phyloP scores from a whole-genome alignment of 345 rosid species.

The Eucalyptus tenuipes region DNA sequence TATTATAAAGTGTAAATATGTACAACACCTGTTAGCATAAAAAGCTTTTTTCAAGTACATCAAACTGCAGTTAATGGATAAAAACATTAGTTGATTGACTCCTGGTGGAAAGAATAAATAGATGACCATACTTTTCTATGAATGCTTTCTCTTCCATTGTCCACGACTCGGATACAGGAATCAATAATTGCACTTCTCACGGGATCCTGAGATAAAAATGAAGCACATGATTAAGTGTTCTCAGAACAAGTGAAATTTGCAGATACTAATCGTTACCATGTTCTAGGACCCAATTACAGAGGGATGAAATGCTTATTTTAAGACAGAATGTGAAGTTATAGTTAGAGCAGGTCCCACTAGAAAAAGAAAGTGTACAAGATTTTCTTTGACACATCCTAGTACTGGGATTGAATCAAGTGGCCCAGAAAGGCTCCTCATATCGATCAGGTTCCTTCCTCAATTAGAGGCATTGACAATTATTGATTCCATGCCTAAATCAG shows the following conservation, averaged over 20 bases:
- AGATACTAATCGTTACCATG: background rate
- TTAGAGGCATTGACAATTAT: background rate
- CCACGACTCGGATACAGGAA: slow-evolving; percentile 80
- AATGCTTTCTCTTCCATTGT: slow-evolving; percentile 91
- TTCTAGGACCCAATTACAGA: background rate
- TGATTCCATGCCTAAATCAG: background rate
- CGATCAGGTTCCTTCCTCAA: background rate
- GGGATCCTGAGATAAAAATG: slow-evolving; percentile 33
- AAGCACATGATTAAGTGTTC: background rate
- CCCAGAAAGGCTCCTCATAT: background rate
- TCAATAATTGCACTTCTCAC: slow-evolving; percentile 77
- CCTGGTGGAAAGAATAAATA: background rate
- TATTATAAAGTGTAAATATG: slow-evolving; percentile 77
- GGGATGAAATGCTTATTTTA: background rate
- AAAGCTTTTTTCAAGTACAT: background rate
- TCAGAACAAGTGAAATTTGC: background rate
- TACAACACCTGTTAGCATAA: slow-evolving; percentile 61
- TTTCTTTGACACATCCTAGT: background rate
- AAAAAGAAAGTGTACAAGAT: background rate
- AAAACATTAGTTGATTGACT: background rate
- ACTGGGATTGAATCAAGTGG: background rate
- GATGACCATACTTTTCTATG: slow-evolving; percentile 59
- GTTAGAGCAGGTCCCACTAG: background rate
- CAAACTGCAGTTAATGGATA: background rate
- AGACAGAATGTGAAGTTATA: background rate